Conservation (phyloP, 805 yeast species). For the Ogataea nonfermentans region DNA sequence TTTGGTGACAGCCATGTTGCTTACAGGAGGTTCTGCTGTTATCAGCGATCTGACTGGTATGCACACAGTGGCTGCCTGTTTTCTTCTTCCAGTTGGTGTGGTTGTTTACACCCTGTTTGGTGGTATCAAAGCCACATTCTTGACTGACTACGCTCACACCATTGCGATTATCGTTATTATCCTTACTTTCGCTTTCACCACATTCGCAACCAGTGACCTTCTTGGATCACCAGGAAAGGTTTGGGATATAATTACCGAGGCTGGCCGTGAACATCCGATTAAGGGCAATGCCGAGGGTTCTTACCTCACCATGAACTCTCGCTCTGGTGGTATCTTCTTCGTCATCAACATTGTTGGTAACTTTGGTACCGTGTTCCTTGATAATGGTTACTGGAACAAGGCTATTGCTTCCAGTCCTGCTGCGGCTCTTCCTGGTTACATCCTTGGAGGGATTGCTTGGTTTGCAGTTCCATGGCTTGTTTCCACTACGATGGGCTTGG, state of each 20-base stretch:
- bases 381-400: constrained; percentile 36
- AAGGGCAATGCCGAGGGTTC: constrained; percentile 83
- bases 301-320: constrained; percentile 82
- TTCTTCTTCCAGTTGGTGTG: constrained; percentile 79
- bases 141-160: constrained; percentile 80
- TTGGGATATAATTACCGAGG: constrained; percentile 66
- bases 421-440: constrained; percentile 83
- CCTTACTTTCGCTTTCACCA: constrained; percentile 75
- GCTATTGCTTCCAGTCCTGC: constrained; percentile 62
- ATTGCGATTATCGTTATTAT: constrained; percentile 75
- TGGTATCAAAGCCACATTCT: constrained; percentile 78
- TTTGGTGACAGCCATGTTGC: constrained; percentile 86
- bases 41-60: constrained; percentile 76
- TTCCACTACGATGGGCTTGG: constrained; percentile 85
- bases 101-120: constrained; percentile 74
- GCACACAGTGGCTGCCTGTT: constrained; percentile 76
- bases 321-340: constrained; percentile 84
- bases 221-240: constrained; percentile 83
- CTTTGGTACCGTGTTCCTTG: constrained; percentile 35
- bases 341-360: constrained; percentile 87
- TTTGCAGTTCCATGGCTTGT: constrained; percentile 83
- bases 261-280: constrained; percentile 62
- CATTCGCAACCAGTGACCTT: constrained; percentile 64
- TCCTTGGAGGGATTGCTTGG: constrained; percentile 88
- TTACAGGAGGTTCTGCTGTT: constrained; percentile 88